Evolutionary conservation across 441 rosid species (phyloP), one percentile per base, ranked within the genome.

Genomic region (Gossypium davidsonii): DNA sequence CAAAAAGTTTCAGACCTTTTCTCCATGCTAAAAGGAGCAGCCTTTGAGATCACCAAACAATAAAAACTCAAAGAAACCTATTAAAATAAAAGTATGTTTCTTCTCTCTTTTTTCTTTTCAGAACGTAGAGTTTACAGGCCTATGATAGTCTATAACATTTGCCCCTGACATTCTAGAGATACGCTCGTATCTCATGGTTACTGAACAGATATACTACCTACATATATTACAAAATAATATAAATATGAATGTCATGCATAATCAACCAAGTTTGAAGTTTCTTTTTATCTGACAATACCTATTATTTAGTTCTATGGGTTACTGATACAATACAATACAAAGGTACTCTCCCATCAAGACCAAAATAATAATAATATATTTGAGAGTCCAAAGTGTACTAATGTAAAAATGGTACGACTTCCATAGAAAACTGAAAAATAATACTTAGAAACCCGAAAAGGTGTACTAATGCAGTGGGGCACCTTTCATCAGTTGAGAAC

Each of bases 111-210:
- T 71, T 62, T 66, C 73, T 66, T 73, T 52, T 74, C 76, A 55
- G 62, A 42, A 18, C 1, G 31, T 20, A 60, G 51, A 28, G 72
- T 48, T 48, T 59, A 67, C 83, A 84, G 85, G 87, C 83, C 87
- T 81, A 78, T 51, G 52, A 25, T 20, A 67, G 72, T 72, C 80
- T 74, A 74, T 68, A 44, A 67, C 77, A 71, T 55, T 71, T 37
- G 70, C 65, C 12, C 58, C 81, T 79, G 85, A 83, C 85, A 78
- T 83, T 78, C 81, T 70, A 56, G 63, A 80, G 85, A 78, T 82
- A 69, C 73, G 65, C 57, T 69, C 49, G 78, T 74, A 78, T 74
- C 77, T 18, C 67, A 69, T 53, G 75, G 69, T 51, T 68, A 76
- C 74, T 49, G 39, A 57, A 68, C 28, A 67, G 11, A 71, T 59